Evolutionary conservation across 75 land plant species (phyloP), one percentile per base, ranked within the genome.

Genomic region (Selaginella moellendorffii): DNA sequence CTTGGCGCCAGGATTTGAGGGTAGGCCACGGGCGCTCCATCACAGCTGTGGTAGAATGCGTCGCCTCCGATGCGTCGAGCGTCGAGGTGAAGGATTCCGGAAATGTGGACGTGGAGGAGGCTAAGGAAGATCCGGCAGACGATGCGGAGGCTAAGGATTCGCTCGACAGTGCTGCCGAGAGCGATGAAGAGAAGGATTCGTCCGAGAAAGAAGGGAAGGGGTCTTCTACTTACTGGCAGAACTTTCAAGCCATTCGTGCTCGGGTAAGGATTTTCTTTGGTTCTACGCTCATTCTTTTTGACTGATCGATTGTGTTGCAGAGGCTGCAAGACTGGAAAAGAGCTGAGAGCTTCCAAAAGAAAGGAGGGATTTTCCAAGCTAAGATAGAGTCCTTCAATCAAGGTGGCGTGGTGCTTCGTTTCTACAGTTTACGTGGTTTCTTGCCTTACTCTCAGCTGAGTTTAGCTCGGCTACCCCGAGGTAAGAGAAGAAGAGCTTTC

Each of bases 311-410:
- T n/a, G n/a, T 36, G 46, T 5, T 14, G 5, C 46, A 91, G 97
- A 85, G 72, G 72, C 79, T 84, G 77, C 85, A 81, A 61, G 97
- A 87, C 65, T 91, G 97, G 97, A 77, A 79, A 72, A 79, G 79
- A 27, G 97, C 89, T 52, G 76, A 77, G 69, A 76, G 69, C 46
- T 74, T 81, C 30, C 66, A 70, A 52, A 79, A 81, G 28, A 78
- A 65, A 65, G 89, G 93, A 19, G 67, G 68, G 30, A 69, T 85
- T 52, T 78, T 76, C 69, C 77, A 83, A 53, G 88, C 89, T n/a
- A 83, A 73, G 28, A 64, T 91, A 64, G 97, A 85, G 71, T 85
- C 78, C 24, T 81, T 69, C 67, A 91, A 91, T 68, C 76, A 64
- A 61, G 97, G 97, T 27, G 97, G 97, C 8, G 64, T 91, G 63